phyloP scores from a whole-genome alignment of 2,329 filamentous ascomycete genomes.

The Claviceps digitariae region DNA sequence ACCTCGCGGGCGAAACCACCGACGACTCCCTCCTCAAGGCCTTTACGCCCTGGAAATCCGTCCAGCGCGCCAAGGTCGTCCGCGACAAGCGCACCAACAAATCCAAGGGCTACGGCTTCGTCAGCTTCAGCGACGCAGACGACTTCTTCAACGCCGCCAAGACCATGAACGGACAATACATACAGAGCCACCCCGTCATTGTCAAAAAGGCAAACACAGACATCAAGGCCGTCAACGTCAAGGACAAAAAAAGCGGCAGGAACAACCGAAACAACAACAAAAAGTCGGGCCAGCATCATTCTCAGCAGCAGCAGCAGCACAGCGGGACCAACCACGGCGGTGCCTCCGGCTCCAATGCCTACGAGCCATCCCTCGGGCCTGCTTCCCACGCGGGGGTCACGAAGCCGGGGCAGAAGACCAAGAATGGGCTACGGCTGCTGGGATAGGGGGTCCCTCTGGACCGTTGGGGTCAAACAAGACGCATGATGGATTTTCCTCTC shows the following conservation, averaged over 20 bases:
- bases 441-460: constrained; percentile 26
- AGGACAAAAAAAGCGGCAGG: constrained; percentile 36
- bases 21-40: constrained; percentile 93
- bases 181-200: constrained; percentile 86
- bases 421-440: constrained; percentile 47
- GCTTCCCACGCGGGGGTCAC: constrained; percentile 37
- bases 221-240: constrained; percentile 62
- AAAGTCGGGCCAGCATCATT: background rate
- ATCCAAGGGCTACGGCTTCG: constrained; percentile 91
- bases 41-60: constrained; percentile 73
- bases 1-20: constrained; percentile 91
- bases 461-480: background rate
- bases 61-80: constrained; percentile 86
- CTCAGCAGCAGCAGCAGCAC: background rate
- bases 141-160: constrained; percentile 93
- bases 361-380: constrained; percentile 39
- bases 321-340: constrained; percentile 14
- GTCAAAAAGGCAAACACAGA: constrained; percentile 84
- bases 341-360: constrained; percentile 18
- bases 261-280: constrained; percentile 19
- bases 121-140: constrained; percentile 88
- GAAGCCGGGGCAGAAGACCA: constrained; percentile 54
- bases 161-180: constrained; percentile 99
- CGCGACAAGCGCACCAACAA: constrained; percentile 94
- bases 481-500: too few relatives aligned